Conservation (phyloP, 225 moss, liverwort and hornwort genomes). For the Straminergon stramineum region DNA sequence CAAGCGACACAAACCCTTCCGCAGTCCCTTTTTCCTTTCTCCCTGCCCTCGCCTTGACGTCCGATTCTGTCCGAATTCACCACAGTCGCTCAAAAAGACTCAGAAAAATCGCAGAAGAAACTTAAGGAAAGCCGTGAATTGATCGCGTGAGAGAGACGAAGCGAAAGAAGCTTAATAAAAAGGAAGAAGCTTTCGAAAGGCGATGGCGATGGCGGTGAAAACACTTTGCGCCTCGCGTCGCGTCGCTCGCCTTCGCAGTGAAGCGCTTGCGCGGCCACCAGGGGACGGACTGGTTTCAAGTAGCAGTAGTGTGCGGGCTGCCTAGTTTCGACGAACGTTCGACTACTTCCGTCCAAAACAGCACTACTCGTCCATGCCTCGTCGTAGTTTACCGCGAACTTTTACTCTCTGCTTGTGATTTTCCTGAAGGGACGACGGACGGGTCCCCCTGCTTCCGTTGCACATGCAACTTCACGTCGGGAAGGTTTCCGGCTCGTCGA, state of each 20-base stretch:
- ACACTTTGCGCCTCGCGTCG: neutral
- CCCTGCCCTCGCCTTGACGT: neutral
- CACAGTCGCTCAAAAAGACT: neutral
- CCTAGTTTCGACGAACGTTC: neutral
- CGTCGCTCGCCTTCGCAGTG: conserved; percentile 8
- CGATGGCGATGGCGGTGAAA: neutral
- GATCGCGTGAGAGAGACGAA: neutral
- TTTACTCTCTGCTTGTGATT: neutral
- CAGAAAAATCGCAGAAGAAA: neutral
- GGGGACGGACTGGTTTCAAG: conserved; percentile 1
- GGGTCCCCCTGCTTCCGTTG: neutral
- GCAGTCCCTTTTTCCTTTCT: neutral
- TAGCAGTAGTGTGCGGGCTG: neutral
- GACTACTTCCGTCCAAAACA: neutral
- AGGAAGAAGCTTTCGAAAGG: neutral
- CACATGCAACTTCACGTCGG: neutral
- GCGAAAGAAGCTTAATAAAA: neutral
- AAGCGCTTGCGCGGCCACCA: conserved; percentile 10
- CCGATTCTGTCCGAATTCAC: conserved; percentile 8
- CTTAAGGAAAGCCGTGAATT: neutral
- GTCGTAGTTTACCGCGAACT: neutral
- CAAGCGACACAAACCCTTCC: conserved; percentile 6
- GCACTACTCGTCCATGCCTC: neutral
- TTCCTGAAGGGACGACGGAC: neutral
- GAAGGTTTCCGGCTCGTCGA: neutral